Evolutionary conservation across 371 early-diverging fungal genomes (phyloP), one percentile per base, ranked within the genome.

Genomic region (Syncephalastrum racemosum): DNA sequence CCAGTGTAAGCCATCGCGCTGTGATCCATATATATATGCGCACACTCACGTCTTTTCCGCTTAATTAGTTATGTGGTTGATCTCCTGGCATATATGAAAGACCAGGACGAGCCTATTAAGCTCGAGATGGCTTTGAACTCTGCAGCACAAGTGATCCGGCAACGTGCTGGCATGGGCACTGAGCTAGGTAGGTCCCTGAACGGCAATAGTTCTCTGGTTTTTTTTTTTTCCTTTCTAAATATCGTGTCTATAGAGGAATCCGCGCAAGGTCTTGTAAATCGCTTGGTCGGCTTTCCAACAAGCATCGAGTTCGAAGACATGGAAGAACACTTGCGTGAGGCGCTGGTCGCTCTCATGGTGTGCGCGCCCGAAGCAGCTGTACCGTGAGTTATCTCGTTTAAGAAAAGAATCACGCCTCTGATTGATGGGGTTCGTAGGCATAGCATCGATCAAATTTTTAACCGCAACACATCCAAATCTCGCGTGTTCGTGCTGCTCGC

Each of bases 11-110:
- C 10, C 14, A 22, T 12, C 6, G n/a, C 8, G 18, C 46, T 15
- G 24, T 31, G 6, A 41, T 51, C n/a, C n/a, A 4, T 2, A 46
- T 18, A 24, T 23, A 39, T 43, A 23, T 3, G 19, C 43, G 24
- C 31, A 45, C 45, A 2, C 4, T 51, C 22, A 22, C 18, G 19
- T 19, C 39, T 13, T 44, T 18, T 16, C 40, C 20, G 6, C 10
- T 54, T n/a, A n/a, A n/a, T 41, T 67, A 79, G 79, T 14, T 79
- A 74, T 55, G 51, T 72, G n/a, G 46, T 59, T 14, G 80, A 79
- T 39, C 53, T 79, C 14, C 58, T 76, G 14, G 49, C 58, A 5
- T 79, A 67, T 39, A 46, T 79, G 12, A 64, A 60, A 50, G 71
- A 72, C 50, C 46, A 53, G 10, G 66, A 76, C 6, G 80, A 79